A percentile compares a stretch with the other conserved stretches of the same genome.
These are phyloP conservation scores for Ganoderma sinense DNA, from an alignment of 1,284 basidiomycete species.

Conservation along the genomic window DNA sequence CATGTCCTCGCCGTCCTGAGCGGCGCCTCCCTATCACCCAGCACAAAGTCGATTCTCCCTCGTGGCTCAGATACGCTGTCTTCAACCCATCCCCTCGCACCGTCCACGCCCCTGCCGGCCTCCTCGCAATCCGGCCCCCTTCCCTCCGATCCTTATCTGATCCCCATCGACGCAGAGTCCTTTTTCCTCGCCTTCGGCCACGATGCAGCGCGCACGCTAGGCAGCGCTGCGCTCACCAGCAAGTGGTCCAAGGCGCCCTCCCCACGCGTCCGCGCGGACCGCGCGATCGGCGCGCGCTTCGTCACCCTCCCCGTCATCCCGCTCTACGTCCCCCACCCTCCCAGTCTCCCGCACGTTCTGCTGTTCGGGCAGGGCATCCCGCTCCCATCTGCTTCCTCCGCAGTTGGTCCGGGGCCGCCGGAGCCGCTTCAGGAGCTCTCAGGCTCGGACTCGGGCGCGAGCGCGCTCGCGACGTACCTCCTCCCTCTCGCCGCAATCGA, in stretches of 20 bases:
- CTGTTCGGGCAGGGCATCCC: constrained; percentile 36
- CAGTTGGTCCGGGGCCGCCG: no score
- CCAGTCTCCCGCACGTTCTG: constrained; percentile 41
- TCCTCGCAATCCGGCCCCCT: constrained; percentile 18
- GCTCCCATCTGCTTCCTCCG: no score
- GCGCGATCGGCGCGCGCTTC: constrained; percentile 19
- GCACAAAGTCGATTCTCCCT: constrained; percentile 33
- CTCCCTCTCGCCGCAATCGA: constrained; percentile 49
- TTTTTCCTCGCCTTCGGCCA: constrained; percentile 36
- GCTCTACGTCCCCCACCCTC: constrained; percentile 39
- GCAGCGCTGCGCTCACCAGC: constrained; percentile 16
- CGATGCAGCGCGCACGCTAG: constrained; percentile 25
- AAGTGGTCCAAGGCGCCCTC: constrained; percentile 9
- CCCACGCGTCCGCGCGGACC: constrained; percentile 21
- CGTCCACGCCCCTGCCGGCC: constrained; percentile 18
- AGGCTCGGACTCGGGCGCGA: constrained; percentile 24
- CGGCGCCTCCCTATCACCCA: constrained; percentile 33
- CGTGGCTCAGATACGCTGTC: constrained; percentile 3
- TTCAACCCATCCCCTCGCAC: no score
- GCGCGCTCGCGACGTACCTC: constrained; percentile 46
- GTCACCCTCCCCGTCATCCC: constrained; percentile 40
- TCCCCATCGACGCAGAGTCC: constrained; percentile 38
- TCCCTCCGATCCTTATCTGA: constrained; percentile 22
- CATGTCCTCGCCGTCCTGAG: constrained; percentile 36
- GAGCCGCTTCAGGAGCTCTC: background rate